Percentiles rank a stretch among this genome's conserved stretches.
phyloP scores from a whole-genome alignment of 2,329 filamentous ascomycete species.

The Lachnellula hyalina region DNA sequence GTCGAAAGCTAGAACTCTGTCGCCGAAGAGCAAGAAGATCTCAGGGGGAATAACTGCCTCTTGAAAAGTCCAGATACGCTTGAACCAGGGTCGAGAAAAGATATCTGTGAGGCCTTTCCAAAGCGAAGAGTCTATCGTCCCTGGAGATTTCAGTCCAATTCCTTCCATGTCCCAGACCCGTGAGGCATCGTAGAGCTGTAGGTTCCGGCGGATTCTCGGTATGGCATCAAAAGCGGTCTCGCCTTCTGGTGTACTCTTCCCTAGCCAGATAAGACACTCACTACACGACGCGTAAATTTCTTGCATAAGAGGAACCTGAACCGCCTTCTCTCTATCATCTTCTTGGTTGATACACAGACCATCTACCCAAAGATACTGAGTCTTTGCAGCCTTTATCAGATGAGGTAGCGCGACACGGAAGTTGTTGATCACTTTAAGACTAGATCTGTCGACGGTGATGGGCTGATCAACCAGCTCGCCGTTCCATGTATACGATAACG shows the following conservation, averaged over 20 bases:
- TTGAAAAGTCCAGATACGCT: slow-evolving; percentile 5
- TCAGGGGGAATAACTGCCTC: not conserved
- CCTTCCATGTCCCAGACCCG: not conserved
- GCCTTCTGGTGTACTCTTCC: not conserved
- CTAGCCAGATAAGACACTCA: slow-evolving; percentile 1
- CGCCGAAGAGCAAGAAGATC: slow-evolving; percentile 1
- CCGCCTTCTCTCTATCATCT: not conserved
- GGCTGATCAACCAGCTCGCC: not conserved
- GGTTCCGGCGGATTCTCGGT: not conserved
- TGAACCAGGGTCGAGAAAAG: slow-evolving; percentile 2
- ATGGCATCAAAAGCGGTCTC: not conserved
- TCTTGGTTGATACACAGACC: not conserved
- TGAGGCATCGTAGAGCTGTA: not conserved
- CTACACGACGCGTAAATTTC: not conserved
- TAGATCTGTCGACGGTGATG: not conserved
- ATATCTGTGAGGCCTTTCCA: not conserved
- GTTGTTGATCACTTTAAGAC: not conserved
- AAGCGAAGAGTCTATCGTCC: not conserved
- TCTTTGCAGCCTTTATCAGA: not conserved
- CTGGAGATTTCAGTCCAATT: not conserved
- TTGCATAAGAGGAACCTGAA: not conserved
- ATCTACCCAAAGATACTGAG: not conserved
- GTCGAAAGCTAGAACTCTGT: not conserved
- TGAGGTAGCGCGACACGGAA: not conserved
- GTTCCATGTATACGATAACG: not conserved